Base-by-base conservation (phyloP, 2,329 filamentous ascomycete genomes). In the Chaetomium strumarium region DNA sequence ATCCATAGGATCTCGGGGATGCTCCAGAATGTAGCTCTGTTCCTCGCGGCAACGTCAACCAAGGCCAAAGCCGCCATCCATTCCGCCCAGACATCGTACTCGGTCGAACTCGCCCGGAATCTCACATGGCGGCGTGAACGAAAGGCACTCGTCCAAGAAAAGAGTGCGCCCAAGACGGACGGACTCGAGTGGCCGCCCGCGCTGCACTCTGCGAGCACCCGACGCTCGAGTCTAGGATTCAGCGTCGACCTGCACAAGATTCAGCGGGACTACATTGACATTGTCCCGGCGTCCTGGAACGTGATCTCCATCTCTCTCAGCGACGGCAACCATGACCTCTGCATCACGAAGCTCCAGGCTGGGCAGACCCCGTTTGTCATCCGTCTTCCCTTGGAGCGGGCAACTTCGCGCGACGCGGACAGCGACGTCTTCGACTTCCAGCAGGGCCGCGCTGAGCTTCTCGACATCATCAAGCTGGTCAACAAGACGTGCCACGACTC, bases 231-330 rank as follows among this genome's bases (percentile, higher is more conserved):
- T 55, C 66, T 79, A 16, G 74, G 72, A 1, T 66, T 74, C 51
- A 68, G 72, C 5, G 69, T 74, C 10, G 77, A 85, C 57, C 77
- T 83, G 62, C 69, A 74, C 40, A 75, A 76, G 24, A 95, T 96
- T 63, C 87, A 92, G 65, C 77, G 79, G 57, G 81, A 91, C 42
- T 96, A 90, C 61, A 78, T 96, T 46, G 88, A 96, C 63, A 86
- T 92, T 46, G 83, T 99, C 6, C 95, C 93, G 0, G 71, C 75
- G 37, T 75, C 78, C 7, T 99, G 93, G 93, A 90, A 84, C 43
- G 86, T 91, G 1, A 74, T 99, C 10, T 97, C 91, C 0, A 73
- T 99, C 41, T 87, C 87, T 0, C 70, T 99, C 14, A 93, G 87
- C 63, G 88, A 95, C 49, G 85, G 85, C 60, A 80, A 78, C 37